Evolutionary conservation across 495 filamentous ascomycete species (phyloP), one percentile per base, ranked within the genome.

Genomic region (Venustampulla echinocandica): DNA sequence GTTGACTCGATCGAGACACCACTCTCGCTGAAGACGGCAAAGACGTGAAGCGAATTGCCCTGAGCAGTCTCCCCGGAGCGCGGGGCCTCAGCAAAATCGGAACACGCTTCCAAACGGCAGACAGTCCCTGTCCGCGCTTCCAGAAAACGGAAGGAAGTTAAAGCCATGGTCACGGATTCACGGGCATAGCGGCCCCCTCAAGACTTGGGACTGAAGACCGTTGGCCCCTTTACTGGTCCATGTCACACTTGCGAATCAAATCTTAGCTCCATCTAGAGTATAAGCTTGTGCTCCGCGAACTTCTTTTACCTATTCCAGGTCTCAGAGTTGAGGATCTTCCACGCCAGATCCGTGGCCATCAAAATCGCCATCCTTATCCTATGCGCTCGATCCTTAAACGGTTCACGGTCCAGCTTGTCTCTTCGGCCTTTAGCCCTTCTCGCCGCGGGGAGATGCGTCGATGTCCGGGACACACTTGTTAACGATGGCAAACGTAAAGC

Each of bases 401-500:
- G 27, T 30, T 30, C 27, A 7, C n/a, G 27, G 27, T 30, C n/a
- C 33, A 38, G 4, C 37, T 36, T 33, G 49, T 36, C 21, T 30
- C 21, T 19, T 4, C 7, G 23, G 3, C 41, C 41, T 49, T 54
- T 33, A 53, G 40, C 30, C 24, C 18, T 19, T 25, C 39, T 14
- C 10, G n/a, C 10, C 7, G 23, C 47, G 44, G 23, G 42, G 43
- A 20, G 43, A 49, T 52, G 47, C 36, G 38, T 50, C 55, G 34
- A 58, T 58, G 55, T 54, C 55, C 44, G 46, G 44, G 13, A 58
- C 55, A 43, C 48, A 45, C n/a, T 49, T 45, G 50, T 14, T 58
- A 36, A 54, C 55, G 51, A 58, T 58, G 55, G 55, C 55, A 15
- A 48, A 58, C 46, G 21, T 52, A 14, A 54, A 58, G 55, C 52